Evolutionary conservation across 2,329 filamentous ascomycete species (phyloP).

Genomic region (Xylaria sp.): DNA sequence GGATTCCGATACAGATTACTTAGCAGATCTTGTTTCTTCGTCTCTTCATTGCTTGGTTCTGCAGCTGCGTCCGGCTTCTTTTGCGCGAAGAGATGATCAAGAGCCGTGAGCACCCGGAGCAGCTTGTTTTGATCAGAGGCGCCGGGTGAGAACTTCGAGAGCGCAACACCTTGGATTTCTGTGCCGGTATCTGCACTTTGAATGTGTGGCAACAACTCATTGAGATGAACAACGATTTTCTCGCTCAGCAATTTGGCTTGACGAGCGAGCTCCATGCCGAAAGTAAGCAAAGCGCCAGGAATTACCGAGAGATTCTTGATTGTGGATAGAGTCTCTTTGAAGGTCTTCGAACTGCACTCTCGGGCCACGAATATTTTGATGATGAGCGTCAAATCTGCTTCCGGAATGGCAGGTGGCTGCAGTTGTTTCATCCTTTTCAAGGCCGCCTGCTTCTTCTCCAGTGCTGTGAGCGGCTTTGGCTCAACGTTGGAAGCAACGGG

Average conservation of each 20-base stretch:
- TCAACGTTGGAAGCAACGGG: conserved; percentile 28
- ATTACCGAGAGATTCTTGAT: conserved; percentile 97
- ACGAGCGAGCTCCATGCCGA: conserved; percentile 85
- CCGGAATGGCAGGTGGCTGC: conserved; percentile 77
- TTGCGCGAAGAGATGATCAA: conserved; percentile 92
- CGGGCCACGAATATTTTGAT: conserved; percentile 93
- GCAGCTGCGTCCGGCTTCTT: conserved; percentile 46
- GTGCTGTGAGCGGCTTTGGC: conserved; percentile 34
- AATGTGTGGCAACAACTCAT: conserved; percentile 80
- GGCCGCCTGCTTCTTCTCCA: conserved; percentile 38
- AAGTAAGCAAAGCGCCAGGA: conserved; percentile 79
- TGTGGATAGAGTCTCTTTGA: conserved; percentile 95
- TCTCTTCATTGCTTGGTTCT: conserved; percentile 46
- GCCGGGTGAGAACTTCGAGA: conserved; percentile 92
- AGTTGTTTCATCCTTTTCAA: conserved; percentile 54
- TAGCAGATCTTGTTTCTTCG: conserved; percentile 76
- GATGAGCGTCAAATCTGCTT: conserved; percentile 86
- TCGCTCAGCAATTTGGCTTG: conserved; percentile 82
- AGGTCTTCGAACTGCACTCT: conserved; percentile 95
- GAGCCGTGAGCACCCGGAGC: conserved; percentile 81
- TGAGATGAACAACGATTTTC: conserved; percentile 77
- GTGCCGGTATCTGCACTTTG: conserved; percentile 81
- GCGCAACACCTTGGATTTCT: conserved; percentile 88
- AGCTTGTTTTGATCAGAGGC: conserved; percentile 97
- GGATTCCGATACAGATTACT: conserved; percentile 84